Percentiles rank a stretch among this genome's conserved stretches.
Conservation (phyloP, 1,284 basidiomycete species). For the Puccinia coronata region DNA sequence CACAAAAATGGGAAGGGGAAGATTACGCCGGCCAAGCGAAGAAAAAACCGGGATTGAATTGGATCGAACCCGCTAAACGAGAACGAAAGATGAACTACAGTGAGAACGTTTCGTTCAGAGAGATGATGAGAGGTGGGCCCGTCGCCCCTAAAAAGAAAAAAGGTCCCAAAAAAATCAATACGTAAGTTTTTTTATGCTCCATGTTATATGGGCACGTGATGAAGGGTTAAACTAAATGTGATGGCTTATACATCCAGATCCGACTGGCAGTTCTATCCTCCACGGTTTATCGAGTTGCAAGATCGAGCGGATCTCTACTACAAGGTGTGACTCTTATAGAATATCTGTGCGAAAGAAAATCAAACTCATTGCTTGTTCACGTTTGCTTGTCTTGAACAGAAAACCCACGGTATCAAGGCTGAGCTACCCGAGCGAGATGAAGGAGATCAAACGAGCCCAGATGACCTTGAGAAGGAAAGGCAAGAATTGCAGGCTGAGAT, state of each 20-base stretch:
- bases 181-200: slow-evolving; percentile 1
- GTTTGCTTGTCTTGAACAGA: slow-evolving; percentile 14
- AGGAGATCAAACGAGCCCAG: slow-evolving; percentile 69
- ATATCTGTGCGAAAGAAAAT: not conserved
- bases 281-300: slow-evolving; percentile 77
- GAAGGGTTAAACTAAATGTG: not conserved
- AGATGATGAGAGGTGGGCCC: slow-evolving; percentile 74
- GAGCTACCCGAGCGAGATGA: slow-evolving; percentile 68
- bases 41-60: slow-evolving; percentile 73
- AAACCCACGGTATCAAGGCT: slow-evolving; percentile 48
- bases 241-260: slow-evolving; percentile 64
- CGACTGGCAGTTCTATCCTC: slow-evolving; percentile 97
- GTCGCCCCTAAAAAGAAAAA: slow-evolving; percentile 74
- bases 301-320: slow-evolving; percentile 68
- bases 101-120: slow-evolving; percentile 74
- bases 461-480: slow-evolving; percentile 80
- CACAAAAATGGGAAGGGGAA: slow-evolving; percentile 86
- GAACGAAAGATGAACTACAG: slow-evolving; percentile 96
- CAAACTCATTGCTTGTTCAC: not conserved
- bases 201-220: not conserved
- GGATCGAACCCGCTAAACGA: slow-evolving; percentile 89
- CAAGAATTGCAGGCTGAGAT: slow-evolving; percentile 70
- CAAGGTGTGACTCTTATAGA: slow-evolving; percentile 33
- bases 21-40: slow-evolving; percentile 71
- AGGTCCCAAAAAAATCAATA: slow-evolving; percentile 69